Conservation (phyloP, 495 filamentous ascomycete genomes). For the Elasticomyces elasticus region DNA sequence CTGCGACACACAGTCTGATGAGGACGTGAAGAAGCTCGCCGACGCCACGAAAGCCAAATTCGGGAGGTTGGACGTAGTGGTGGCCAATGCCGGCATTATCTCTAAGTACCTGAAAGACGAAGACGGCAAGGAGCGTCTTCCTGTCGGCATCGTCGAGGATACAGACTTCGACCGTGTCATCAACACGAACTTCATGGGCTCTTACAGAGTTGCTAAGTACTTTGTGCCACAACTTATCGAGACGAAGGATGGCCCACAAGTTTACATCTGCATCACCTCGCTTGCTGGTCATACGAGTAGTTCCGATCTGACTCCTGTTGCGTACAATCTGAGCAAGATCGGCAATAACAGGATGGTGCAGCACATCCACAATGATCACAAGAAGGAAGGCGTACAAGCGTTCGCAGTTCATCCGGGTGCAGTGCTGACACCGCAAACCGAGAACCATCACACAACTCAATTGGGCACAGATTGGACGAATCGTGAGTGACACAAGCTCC, state of each 20-base stretch:
- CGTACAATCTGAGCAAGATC: constrained; percentile 23
- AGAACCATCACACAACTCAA: constrained; percentile 1
- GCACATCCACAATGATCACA: constrained; percentile 20
- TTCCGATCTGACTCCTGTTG: constrained; percentile 15
- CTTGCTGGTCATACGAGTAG: constrained; percentile 9
- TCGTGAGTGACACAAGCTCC: not conserved
- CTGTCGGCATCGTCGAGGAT: constrained; percentile 19
- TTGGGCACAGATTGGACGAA: not conserved
- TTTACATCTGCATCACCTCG: constrained; percentile 19
- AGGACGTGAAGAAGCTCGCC: constrained; percentile 10
- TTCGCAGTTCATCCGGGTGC: constrained; percentile 29
- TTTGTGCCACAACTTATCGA: constrained; percentile 21
- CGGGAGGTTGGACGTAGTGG: constrained; percentile 44
- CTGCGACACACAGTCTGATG: constrained; percentile 17
- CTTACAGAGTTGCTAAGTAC: constrained; percentile 11
- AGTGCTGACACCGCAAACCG: constrained; percentile 27
- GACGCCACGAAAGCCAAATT: constrained; percentile 23
- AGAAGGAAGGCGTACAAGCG: constrained; percentile 19
- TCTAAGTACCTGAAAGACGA: constrained; percentile 15
- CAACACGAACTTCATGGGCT: constrained; percentile 23
- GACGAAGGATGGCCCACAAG: constrained; percentile 19
- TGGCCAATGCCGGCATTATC: constrained; percentile 47
- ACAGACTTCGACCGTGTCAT: constrained; percentile 23
- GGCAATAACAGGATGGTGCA: constrained; percentile 23
- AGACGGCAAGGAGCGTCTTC: constrained; percentile 13